phyloP scores from a whole-genome alignment of 140 eudicot species.

The Ambrosia hybrid region DNA sequence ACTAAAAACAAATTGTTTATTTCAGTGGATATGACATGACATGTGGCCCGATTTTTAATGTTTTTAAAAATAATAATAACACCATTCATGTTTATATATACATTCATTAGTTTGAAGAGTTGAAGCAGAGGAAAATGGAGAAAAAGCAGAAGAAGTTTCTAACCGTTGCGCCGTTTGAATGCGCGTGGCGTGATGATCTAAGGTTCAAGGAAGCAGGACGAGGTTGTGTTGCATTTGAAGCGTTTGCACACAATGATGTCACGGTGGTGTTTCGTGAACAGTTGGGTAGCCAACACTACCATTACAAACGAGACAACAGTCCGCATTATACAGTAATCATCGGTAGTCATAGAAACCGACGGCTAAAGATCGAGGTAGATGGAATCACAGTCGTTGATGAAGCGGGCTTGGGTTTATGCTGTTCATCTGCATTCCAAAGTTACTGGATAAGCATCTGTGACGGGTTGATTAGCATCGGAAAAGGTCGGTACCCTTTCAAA shows the following conservation, averaged over 20 bases:
- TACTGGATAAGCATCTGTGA: constrained; percentile 95
- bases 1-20: too few species aligned
- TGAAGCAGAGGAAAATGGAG: constrained; percentile 46
- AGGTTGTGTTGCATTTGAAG: constrained; percentile 98
- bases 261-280: constrained; percentile 91
- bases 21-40: background rate
- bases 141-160: constrained; percentile 70
- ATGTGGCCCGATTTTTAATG: constrained; percentile 25
- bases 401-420: constrained; percentile 75
- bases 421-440: constrained; percentile 91
- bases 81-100: constrained; percentile 5
- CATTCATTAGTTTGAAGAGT: constrained; percentile 25
- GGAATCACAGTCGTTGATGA: constrained; percentile 89
- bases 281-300: constrained; percentile 93
- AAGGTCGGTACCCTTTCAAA: constrained; percentile 95
- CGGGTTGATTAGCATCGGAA: constrained; percentile 89
- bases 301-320: constrained; percentile 86
- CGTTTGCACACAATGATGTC: constrained; percentile 95
- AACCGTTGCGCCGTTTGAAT: constrained; percentile 94
- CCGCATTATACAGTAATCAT: constrained; percentile 93
- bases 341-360: constrained; percentile 87
- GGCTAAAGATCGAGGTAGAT: constrained; percentile 79
- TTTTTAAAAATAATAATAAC: too few species aligned
- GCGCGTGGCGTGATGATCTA: constrained; percentile 90
- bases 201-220: constrained; percentile 94